Evolutionary conservation across 257 asterid species (phyloP), one percentile per base, ranked within the genome.

Genomic region (Echium plantagineum): DNA sequence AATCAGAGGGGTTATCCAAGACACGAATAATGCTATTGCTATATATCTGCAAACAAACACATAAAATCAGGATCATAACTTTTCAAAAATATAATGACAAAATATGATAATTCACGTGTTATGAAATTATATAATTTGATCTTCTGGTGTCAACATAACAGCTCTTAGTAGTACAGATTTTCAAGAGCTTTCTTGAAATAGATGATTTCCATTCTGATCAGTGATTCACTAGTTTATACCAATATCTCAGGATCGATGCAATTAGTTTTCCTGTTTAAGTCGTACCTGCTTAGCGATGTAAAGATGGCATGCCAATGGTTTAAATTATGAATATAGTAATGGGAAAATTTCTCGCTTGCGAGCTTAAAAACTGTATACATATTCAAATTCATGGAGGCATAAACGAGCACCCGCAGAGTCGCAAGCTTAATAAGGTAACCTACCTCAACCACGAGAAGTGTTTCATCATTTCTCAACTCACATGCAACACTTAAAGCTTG

Each of bases 381-480:
- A 24, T 24, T 24, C 26, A 24, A 53, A 21, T n/a, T n/a, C n/a
- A 10, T 63, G 26, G 12, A 51, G 52, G 46, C 46, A 12, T 35
- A 35, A 35, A 35, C 57, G 60, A 52, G 35, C 66, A 66, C 42
- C 7, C 46, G 31, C 54, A 22, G 30, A 61, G 35, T 35, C 20
- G 52, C 46, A 51, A 60, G 52, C 64, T 46, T n/a, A n/a, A n/a
- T n/a, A n/a, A 69, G 28, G 60, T 63, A 48, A 52, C 67, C 67
- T 78, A 86, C 95, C 93, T 80, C 83, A 53, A 81, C 80, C 60
- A 86, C 69, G 58, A 78, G 35, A 35, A 86, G 70, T 18, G 72
- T 73, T 77, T 83, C 93, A 62, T 81, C 80, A 49, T 78, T 81
- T 66, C 76, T 76, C 66, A 81, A 61, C 46, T 81, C 74, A 69